phyloP scores from a whole-genome alignment of 208 protist genomes.

The Leishmania mexicana region DNA sequence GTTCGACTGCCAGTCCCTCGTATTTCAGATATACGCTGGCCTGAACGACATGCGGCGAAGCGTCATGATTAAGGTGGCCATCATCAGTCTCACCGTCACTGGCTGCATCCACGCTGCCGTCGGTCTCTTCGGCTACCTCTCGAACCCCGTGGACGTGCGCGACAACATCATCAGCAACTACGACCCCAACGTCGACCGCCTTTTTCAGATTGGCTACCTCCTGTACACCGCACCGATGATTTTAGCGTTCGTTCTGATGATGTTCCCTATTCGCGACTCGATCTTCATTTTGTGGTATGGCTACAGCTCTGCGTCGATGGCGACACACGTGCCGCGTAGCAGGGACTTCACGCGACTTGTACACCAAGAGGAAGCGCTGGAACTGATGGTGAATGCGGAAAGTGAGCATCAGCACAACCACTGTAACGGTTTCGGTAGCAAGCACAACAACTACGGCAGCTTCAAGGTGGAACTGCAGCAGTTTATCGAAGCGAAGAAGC shows the following conservation, averaged over 20 bases:
- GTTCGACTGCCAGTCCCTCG: slow-evolving; percentile 81
- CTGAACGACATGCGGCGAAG: slow-evolving; percentile 60
- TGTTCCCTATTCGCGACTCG: slow-evolving; percentile 79
- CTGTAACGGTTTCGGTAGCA: neutral
- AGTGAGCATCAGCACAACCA: slow-evolving; percentile 1
- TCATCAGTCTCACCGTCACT: slow-evolving; percentile 50
- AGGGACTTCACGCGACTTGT: slow-evolving; percentile 49
- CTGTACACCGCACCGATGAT: slow-evolving; percentile 66
- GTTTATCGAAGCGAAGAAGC: slow-evolving; percentile 36
- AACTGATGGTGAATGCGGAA: slow-evolving; percentile 13
- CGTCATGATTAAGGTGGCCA: slow-evolving; percentile 66
- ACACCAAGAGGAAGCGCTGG: slow-evolving; percentile 41
- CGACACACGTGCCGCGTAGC: slow-evolving; percentile 59
- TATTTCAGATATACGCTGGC: slow-evolving; percentile 77
- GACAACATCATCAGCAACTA: slow-evolving; percentile 86
- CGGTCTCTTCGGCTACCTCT: slow-evolving; percentile 77
- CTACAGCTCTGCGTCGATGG: slow-evolving; percentile 60
- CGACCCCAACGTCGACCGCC: slow-evolving; percentile 56
- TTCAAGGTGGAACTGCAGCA: slow-evolving; percentile 23
- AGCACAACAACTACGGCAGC: slow-evolving; percentile 18
- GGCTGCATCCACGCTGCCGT: slow-evolving; percentile 64
- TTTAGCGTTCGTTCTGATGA: slow-evolving; percentile 63
- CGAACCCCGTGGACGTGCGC: slow-evolving; percentile 52
- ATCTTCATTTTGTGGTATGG: slow-evolving; percentile 84
- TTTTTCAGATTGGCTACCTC: slow-evolving; percentile 66